Conservation (phyloP, 2,329 filamentous ascomycete genomes). For the Onygenales sp. region DNA sequence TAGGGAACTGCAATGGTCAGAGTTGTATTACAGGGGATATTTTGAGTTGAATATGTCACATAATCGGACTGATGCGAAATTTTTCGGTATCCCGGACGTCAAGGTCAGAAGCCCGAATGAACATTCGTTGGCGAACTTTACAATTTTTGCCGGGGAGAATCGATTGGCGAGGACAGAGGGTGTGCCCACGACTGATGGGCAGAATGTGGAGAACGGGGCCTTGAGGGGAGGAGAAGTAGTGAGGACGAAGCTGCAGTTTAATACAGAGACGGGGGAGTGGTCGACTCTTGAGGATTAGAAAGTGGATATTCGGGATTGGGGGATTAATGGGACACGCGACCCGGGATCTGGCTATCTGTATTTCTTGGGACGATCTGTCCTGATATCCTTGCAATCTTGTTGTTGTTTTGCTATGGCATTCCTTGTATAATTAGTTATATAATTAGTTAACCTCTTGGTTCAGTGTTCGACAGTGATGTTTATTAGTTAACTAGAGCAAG, state of each 20-base stretch:
- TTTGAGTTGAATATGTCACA: slow-evolving; percentile 54
- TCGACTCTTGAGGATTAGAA: background rate
- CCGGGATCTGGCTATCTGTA: no score
- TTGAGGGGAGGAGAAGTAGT: slow-evolving; percentile 5
- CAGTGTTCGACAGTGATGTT: no score
- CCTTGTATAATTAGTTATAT: no score
- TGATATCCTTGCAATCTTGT: no score
- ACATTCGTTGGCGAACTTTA: slow-evolving; percentile 20
- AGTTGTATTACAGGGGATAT: slow-evolving; percentile 65
- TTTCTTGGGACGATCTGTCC: no score
- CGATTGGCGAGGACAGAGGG: slow-evolving; percentile 38
- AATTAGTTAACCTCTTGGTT: no score
- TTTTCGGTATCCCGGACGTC: slow-evolving; percentile 51
- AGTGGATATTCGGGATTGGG: background rate
- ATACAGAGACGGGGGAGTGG: slow-evolving; percentile 23
- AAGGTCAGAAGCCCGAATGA: background rate
- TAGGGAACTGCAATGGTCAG: slow-evolving; percentile 60
- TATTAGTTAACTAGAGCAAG: no score
- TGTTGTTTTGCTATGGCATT: no score
- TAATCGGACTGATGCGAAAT: slow-evolving; percentile 50
- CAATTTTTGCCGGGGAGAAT: slow-evolving; percentile 53
- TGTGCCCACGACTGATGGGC: slow-evolving; percentile 24
- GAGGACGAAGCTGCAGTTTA: slow-evolving; percentile 24
- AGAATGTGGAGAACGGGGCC: slow-evolving; percentile 29
- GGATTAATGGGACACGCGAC: background rate